phyloP scores from a whole-genome alignment of 1,284 basidiomycete genomes.

The Athelia psychrophila region DNA sequence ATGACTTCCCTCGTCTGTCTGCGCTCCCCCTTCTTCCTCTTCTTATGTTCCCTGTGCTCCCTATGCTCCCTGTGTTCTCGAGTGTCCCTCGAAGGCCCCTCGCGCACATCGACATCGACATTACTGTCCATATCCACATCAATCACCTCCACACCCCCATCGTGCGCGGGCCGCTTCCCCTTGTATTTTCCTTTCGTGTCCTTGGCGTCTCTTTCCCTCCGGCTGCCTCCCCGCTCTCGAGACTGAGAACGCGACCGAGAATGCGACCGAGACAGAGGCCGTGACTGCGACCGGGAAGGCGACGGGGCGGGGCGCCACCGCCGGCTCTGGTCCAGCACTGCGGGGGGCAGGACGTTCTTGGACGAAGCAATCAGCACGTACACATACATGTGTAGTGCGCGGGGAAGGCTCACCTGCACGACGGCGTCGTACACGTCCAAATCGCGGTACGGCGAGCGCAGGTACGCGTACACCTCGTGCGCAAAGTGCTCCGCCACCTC shows the following conservation, averaged over 20 bases:
- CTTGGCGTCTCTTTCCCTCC: too few relatives aligned
- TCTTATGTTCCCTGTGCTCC: too few relatives aligned
- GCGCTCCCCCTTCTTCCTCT: neutral
- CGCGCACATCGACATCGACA: too few relatives aligned
- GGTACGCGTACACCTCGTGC: slow-evolving; percentile 84
- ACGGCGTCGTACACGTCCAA: slow-evolving; percentile 76
- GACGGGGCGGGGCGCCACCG: slow-evolving; percentile 34
- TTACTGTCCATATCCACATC: too few relatives aligned
- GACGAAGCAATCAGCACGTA: too few relatives aligned
- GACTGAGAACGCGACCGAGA: slow-evolving; percentile 8
- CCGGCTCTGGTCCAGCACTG: slow-evolving; percentile 25
- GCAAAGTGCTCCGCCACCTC: slow-evolving; percentile 85
- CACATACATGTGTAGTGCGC: slow-evolving; percentile 63
- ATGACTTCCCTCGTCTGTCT: neutral
- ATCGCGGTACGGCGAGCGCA: slow-evolving; percentile 83
- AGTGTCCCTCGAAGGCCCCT: too few relatives aligned
- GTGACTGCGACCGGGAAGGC: slow-evolving; percentile 21
- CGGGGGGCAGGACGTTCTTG: slow-evolving; percentile 29
- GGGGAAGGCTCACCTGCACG: slow-evolving; percentile 60
- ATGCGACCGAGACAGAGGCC: slow-evolving; percentile 15
- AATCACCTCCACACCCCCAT: too few relatives aligned
- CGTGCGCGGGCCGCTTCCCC: too few relatives aligned
- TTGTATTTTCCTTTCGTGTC: too few relatives aligned
- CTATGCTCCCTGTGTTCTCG: too few relatives aligned
- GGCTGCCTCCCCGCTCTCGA: neutral